phyloP scores from a whole-genome alignment of 331 rosid genomes.

The Erythrophleum ivorense region DNA sequence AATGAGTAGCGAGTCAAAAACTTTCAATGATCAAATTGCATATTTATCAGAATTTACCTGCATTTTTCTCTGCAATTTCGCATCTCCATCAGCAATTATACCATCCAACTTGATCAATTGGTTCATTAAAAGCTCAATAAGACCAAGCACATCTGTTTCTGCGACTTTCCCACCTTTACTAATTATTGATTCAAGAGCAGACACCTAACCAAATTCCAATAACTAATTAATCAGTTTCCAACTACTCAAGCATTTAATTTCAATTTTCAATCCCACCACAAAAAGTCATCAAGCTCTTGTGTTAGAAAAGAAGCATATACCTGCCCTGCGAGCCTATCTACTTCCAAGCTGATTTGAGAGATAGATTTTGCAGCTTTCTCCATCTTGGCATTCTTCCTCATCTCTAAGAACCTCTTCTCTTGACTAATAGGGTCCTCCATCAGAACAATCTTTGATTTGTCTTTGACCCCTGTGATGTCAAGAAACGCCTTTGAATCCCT shows the following conservation, averaged over 20 bases:
- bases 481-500: slow-evolving; percentile 86
- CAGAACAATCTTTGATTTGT: slow-evolving; percentile 73
- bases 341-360: slow-evolving; percentile 82
- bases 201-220: slow-evolving; percentile 58
- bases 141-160: slow-evolving; percentile 68
- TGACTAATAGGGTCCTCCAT: slow-evolving; percentile 83
- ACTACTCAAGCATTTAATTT: slow-evolving; percentile 29
- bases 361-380: slow-evolving; percentile 79
- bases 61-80: slow-evolving; percentile 86
- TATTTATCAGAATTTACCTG: slow-evolving; percentile 55
- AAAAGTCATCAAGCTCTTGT: neutral
- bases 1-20: neutral
- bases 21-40: neutral
- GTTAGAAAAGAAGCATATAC: slow-evolving; percentile 31
- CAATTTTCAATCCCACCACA: neutral
- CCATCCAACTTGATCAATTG: slow-evolving; percentile 81
- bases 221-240: slow-evolving; percentile 28
- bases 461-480: slow-evolving; percentile 77
- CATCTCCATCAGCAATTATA: slow-evolving; percentile 79
- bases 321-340: slow-evolving; percentile 80
- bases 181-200: slow-evolving; percentile 76
- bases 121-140: slow-evolving; percentile 82
- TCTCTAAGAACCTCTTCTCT: slow-evolving; percentile 75
- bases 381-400: slow-evolving; percentile 71
- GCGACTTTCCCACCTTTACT: slow-evolving; percentile 75